These are phyloP conservation scores for Flaveria brownii DNA, from an alignment of 129 eudicot species.

Conservation along the genomic window DNA sequence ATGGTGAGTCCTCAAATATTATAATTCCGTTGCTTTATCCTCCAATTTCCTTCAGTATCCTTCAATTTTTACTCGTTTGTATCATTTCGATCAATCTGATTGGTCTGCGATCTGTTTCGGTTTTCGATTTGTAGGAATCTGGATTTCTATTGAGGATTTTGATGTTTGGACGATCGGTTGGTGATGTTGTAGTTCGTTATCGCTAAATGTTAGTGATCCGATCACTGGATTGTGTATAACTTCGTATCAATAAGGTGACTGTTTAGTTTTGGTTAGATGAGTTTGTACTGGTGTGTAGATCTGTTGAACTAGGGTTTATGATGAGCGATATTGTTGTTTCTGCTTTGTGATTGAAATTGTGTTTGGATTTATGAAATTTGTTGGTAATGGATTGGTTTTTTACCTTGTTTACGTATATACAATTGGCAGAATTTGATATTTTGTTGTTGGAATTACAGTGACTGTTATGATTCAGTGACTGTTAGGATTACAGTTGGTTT, in stretches of 20 bases:
- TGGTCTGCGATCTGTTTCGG: constrained; percentile 37
- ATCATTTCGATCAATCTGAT: constrained; percentile 31
- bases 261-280: constrained; percentile 4
- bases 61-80: constrained; percentile 3
- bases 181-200: constrained; percentile 25
- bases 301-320: constrained; percentile 35
- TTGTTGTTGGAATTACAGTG: too few relatives aligned
- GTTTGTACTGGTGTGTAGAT: constrained; percentile 40
- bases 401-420: not conserved
- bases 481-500: not conserved
- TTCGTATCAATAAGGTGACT: not conserved
- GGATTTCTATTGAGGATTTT: constrained; percentile 33
- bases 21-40: constrained; percentile 2
- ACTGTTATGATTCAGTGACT: too few relatives aligned
- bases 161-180: constrained; percentile 53
- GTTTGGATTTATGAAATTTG: not conserved
- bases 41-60: constrained; percentile 14
- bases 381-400: not conserved
- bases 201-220: constrained; percentile 37
- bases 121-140: constrained; percentile 42
- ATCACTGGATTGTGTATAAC: constrained; percentile 39
- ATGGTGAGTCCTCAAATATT: constrained; percentile 44
- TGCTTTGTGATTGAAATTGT: not conserved
- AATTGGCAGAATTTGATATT: not conserved
- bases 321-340: too few relatives aligned